Conservation (phyloP, 2,329 filamentous ascomycete species). For the Ceratocystis eucalypticola region DNA sequence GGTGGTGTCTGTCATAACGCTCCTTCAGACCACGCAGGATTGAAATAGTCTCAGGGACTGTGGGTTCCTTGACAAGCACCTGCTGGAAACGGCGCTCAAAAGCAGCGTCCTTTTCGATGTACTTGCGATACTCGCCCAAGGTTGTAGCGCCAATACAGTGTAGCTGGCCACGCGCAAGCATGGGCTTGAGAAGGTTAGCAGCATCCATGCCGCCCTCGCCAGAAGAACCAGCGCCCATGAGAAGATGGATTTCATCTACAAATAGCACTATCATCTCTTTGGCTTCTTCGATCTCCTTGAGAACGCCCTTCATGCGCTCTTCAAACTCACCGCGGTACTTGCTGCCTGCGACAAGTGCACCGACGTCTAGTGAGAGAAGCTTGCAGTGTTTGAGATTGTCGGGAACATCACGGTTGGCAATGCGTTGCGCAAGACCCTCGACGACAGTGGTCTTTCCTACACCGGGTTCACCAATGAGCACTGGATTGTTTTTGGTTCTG, state of each 20-base stretch:
- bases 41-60: constrained; percentile 78
- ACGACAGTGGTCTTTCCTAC: constrained; percentile 98
- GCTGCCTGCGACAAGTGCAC: constrained; percentile 87
- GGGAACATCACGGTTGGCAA: constrained; percentile 92
- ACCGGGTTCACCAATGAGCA: constrained; percentile 93
- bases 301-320: constrained; percentile 95
- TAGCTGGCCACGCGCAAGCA: constrained; percentile 89
- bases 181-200: constrained; percentile 92
- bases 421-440: constrained; percentile 86
- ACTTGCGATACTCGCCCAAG: constrained; percentile 89
- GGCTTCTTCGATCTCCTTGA: constrained; percentile 90
- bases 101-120: constrained; percentile 95
- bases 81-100: constrained; percentile 99
- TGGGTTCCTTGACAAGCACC: constrained; percentile 89
- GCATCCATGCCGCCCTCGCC: constrained; percentile 98
- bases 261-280: constrained; percentile 97
- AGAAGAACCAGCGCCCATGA: constrained; percentile 91
- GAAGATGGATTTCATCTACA: constrained; percentile 94
- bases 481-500: constrained; percentile 96
- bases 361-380: constrained; percentile 87
- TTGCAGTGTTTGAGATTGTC: constrained; percentile 90
- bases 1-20: constrained; percentile 95
- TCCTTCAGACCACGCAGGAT: constrained; percentile 98
- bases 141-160: constrained; percentile 98
- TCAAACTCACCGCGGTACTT: constrained; percentile 98